Conservation (phyloP, 1,284 basidiomycete genomes). For the Heterobasidion annosum region DNA sequence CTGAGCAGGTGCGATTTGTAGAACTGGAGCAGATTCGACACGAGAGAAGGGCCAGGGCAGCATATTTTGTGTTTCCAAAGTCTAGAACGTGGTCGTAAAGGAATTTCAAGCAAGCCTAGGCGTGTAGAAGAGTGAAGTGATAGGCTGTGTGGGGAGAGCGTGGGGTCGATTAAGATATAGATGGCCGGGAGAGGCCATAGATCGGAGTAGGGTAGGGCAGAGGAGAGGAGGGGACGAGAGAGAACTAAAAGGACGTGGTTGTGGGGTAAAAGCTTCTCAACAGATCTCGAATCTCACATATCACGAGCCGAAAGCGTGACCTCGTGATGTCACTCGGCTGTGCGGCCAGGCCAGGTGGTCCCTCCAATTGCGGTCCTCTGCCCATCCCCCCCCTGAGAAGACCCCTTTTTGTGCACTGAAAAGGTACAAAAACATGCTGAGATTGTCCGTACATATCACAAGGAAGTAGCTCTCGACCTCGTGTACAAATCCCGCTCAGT, state of each 20-base stretch:
- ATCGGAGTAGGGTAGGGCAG: background rate
- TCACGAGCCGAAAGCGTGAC: too few species aligned
- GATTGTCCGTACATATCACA: background rate
- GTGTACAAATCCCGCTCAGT: slow-evolving; percentile 25
- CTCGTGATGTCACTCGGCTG: background rate
- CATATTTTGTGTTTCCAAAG: background rate
- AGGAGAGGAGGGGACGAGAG: background rate
- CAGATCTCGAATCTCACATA: too few species aligned
- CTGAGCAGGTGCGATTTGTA: background rate
- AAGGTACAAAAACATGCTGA: background rate
- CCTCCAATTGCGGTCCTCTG: too few species aligned
- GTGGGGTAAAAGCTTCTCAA: too few species aligned
- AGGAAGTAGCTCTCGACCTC: too few species aligned
- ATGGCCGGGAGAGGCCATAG: background rate
- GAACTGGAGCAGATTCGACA: slow-evolving; percentile 3
- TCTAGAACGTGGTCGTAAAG: slow-evolving; percentile 6
- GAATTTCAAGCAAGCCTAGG: background rate
- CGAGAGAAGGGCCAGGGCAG: slow-evolving; percentile 22
- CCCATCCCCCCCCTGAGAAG: background rate
- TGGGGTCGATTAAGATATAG: background rate
- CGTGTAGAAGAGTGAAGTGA: background rate
- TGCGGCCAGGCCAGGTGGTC: background rate
- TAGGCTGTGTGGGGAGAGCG: background rate
- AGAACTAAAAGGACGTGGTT: background rate
- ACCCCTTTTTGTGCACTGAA: background rate